These are phyloP conservation scores for Petunia axillaris DNA, from an alignment of 257 asterid species.

Conservation along the genomic window DNA sequence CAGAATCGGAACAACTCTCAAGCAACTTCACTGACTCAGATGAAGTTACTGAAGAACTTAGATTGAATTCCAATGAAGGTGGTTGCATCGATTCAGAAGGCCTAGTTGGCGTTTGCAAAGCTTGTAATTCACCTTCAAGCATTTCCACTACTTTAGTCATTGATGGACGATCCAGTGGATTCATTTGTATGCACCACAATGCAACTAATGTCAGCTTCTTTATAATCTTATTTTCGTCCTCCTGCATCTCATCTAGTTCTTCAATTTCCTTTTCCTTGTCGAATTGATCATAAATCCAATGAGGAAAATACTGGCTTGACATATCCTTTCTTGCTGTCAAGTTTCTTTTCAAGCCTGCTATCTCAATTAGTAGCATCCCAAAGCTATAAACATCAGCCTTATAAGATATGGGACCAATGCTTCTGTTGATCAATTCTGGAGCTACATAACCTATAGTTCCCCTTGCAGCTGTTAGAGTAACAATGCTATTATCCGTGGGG, in stretches of 20 bases:
- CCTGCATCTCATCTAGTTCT: slow-evolving; percentile 6
- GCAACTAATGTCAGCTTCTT: slow-evolving; percentile 30
- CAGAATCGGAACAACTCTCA: not conserved
- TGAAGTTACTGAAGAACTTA: not conserved
- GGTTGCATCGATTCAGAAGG: slow-evolving; percentile 11
- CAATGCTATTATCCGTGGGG: slow-evolving; percentile 2
- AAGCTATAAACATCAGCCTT: slow-evolving; percentile 44
- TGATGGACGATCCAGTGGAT: slow-evolving; percentile 27
- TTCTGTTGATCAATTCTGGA: slow-evolving; percentile 34
- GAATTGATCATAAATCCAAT: slow-evolving; percentile 28
- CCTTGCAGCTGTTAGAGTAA: slow-evolving; percentile 28
- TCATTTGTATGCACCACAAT: slow-evolving; percentile 36
- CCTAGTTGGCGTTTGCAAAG: slow-evolving; percentile 25
- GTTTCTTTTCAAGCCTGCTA: slow-evolving; percentile 29
- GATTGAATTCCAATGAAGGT: not conserved
- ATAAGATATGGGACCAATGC: slow-evolving; percentile 29
- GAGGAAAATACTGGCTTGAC: slow-evolving; percentile 30
- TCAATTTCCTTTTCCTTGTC: not conserved
- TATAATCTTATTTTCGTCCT: slow-evolving; percentile 19
- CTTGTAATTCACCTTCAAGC: slow-evolving; percentile 27
- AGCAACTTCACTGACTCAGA: not conserved
- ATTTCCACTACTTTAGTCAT: slow-evolving; percentile 31
- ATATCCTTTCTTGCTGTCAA: slow-evolving; percentile 3
- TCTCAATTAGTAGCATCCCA: slow-evolving; percentile 35
- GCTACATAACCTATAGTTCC: slow-evolving; percentile 43